Evolutionary conservation across 2,329 filamentous ascomycete species (phyloP).

Genomic region (Aspergillus oerlinghausenensis): DNA sequence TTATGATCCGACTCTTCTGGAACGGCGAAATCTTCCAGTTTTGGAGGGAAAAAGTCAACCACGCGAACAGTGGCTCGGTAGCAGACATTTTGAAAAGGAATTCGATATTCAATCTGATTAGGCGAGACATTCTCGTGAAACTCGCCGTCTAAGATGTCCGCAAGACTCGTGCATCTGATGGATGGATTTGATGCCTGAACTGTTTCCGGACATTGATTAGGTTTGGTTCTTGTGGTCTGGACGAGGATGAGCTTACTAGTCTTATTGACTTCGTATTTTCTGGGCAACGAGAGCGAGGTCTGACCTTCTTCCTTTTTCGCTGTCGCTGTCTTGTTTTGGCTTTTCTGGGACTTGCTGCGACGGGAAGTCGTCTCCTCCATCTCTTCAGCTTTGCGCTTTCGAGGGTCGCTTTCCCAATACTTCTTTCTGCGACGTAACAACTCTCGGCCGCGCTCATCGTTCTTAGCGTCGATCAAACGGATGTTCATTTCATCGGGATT

Average conservation of each 20-base stretch:
- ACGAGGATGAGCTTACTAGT: conserved; percentile 33
- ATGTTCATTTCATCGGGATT: conserved; percentile 55
- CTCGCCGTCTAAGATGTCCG: conserved; percentile 47
- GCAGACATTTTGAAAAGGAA: conserved; percentile 71
- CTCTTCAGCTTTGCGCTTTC: conserved; percentile 25
- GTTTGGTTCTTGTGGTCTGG: not conserved
- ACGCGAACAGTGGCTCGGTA: conserved; percentile 70
- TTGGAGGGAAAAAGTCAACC: conserved; percentile 70
- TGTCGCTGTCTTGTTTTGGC: conserved; percentile 25
- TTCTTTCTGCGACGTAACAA: conserved; percentile 60
- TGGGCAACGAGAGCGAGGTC: conserved; percentile 14
- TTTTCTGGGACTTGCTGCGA: conserved; percentile 27
- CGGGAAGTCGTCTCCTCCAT: conserved; percentile 5
- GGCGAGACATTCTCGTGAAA: conserved; percentile 45
- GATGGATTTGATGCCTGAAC: conserved; percentile 47
- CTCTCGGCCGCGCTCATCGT: conserved; percentile 49
- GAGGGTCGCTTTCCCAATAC: conserved; percentile 52
- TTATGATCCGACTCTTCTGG: conserved; percentile 44
- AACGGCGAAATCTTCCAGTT: conserved; percentile 66
- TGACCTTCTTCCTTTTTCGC: conserved; percentile 29
- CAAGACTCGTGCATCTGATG: conserved; percentile 36
- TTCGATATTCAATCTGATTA: conserved; percentile 38
- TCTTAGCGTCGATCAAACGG: conserved; percentile 46
- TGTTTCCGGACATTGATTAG: conserved; percentile 21
- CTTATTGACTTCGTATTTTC: conserved; percentile 35